Evolutionary conservation across 2,329 filamentous ascomycete genomes (phyloP), one percentile per base, ranked within the genome.

Genomic region (Talaromyces sp.): DNA sequence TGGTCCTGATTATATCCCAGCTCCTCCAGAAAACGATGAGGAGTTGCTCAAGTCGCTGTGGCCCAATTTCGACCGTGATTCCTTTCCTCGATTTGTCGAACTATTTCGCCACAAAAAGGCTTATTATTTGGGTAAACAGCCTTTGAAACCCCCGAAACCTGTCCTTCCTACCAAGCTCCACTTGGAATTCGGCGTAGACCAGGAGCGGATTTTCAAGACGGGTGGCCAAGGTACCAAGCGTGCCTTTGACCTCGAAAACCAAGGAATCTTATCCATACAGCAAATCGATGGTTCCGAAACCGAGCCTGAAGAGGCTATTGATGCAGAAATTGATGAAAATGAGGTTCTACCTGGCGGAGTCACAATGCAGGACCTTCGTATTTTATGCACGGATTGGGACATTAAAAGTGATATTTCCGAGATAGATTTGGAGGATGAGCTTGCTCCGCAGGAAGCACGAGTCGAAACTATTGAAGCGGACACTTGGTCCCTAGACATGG

Each of bases 301-400:
- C 55, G 78, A 81, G 26, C 78, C 78, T 61, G 75, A 80, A 5
- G 74, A 74, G 50, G 75, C 83, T 49, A 70, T 83, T 27, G 83
- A 85, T 55, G 79, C 77, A 27, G 78, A 83, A 29, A 77, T 82
- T 24, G 84, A 86, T 9, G 69, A 84, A 14, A 89, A 93, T 67
- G 84, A 82, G 21, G 80, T 95, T 2, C 71, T 80, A 9, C 78
- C 78, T 19, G 90, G 87, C 32, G 91, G 90, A 1, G 85, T 90
- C 63, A 89, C 85, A 0, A 84, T 93, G 74, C 84, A 88, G 57
- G 93, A 98, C 68, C 85, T 99, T 59, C 86, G 90, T 60, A 85
- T 96, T 53, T 85, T 95, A 6, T 97, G 93, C 69, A 86, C 91
- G 62, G 91, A 97, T 71, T 98, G 91, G 89, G 87, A 90, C 59